Conservation (phyloP, 2,329 filamentous ascomycete species). For the Colletotrichum sp. region DNA sequence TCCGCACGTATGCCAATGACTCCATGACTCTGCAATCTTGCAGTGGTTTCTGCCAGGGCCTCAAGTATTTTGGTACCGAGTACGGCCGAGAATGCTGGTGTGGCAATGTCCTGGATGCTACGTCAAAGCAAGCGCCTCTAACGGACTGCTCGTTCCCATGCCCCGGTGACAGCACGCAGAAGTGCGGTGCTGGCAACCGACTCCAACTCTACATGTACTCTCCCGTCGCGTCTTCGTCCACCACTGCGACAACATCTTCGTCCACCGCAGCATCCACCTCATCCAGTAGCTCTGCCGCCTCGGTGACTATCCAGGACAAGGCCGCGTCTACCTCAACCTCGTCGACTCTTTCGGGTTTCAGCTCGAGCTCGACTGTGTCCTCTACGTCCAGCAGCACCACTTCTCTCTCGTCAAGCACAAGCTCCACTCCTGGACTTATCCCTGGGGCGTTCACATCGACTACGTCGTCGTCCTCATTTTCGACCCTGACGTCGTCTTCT, state of each 20-base stretch:
- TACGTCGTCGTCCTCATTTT: background rate
- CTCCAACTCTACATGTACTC: constrained; percentile 37
- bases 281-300: background rate
- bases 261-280: background rate
- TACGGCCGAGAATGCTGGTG: constrained; percentile 46
- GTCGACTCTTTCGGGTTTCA: background rate
- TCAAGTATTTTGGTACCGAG: constrained; percentile 36
- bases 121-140: constrained; percentile 28
- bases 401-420: background rate
- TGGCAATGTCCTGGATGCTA: constrained; percentile 34
- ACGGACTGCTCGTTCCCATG: constrained; percentile 40
- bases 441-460: background rate
- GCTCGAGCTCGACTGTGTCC: background rate
- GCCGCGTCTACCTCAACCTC: background rate
- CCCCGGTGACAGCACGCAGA: constrained; percentile 34
- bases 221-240: background rate
- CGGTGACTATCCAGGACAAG: background rate
- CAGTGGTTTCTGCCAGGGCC: constrained; percentile 33
- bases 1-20: constrained; percentile 32
- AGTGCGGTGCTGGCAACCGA: constrained; percentile 38
- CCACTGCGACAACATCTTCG: background rate
- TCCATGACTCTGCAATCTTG: constrained; percentile 40
- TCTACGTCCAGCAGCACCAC: background rate
- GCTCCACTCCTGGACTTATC: background rate
- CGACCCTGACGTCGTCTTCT: background rate